Conservation (phyloP, 177 flowering plant genomes). For the Vitis hybrid region DNA sequence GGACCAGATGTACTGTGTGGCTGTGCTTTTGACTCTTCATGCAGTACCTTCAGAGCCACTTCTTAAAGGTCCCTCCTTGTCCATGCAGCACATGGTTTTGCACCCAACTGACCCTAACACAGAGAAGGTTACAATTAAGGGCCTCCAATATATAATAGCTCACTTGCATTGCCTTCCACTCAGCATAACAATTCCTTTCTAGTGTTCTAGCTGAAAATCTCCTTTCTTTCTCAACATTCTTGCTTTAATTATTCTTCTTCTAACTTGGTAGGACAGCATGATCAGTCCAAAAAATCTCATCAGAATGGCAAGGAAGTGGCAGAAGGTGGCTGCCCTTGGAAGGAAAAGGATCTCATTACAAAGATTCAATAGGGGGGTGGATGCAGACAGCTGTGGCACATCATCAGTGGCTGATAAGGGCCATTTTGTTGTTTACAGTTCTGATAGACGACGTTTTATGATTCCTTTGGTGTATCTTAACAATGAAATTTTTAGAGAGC, state of each 20-base stretch:
- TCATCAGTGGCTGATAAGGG: conserved; percentile 21
- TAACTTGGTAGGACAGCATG: conserved; percentile 1
- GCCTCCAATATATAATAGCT: too few relatives aligned
- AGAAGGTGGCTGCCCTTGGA: neutral
- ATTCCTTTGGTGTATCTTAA: neutral
- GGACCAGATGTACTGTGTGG: too few relatives aligned
- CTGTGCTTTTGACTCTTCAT: too few relatives aligned
- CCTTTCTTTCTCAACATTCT: neutral
- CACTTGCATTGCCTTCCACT: too few relatives aligned
- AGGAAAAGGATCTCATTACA: conserved; percentile 8
- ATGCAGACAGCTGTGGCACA: neutral
- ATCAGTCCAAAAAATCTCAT: conserved; percentile 18
- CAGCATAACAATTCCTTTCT: too few relatives aligned
- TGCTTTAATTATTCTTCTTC: neutral
- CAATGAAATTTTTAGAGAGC: neutral
- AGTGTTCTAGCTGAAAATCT: neutral
- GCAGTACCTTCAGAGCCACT: too few relatives aligned
- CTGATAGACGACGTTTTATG: conserved; percentile 1
- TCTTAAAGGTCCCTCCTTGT: too few relatives aligned
- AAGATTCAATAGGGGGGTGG: neutral
- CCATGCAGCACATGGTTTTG: too few relatives aligned
- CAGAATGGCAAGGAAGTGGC: neutral
- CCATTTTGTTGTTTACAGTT: conserved; percentile 20
- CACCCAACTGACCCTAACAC: too few relatives aligned
- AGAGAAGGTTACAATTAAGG: too few relatives aligned